phyloP scores from a whole-genome alignment of 164 flowering plant genomes.

The Aristolochia contorta region DNA sequence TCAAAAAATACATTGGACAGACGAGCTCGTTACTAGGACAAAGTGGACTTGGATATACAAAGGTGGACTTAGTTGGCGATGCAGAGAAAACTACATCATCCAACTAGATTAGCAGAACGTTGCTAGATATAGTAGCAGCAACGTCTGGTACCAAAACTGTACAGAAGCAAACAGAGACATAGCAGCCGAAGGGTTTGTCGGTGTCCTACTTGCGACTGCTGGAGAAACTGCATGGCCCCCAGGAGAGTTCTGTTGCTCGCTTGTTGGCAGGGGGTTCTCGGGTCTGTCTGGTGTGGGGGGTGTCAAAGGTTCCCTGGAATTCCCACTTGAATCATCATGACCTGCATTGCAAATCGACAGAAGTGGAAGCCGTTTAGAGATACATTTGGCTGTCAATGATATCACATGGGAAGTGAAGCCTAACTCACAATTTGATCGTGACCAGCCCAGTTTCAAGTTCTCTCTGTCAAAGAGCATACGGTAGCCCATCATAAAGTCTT shows the following conservation, averaged over 20 bases:
- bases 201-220: conserved; percentile 71
- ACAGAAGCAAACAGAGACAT: conserved; percentile 11
- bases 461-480: conserved; percentile 86
- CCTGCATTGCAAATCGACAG: conserved; percentile 48
- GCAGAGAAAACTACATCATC: background rate
- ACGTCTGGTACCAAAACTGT: conserved; percentile 9
- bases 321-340: conserved; percentile 34
- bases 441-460: conserved; percentile 73
- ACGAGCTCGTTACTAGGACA: conserved; percentile 5
- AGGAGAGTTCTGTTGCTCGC: conserved; percentile 55
- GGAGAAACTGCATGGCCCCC: conserved; percentile 58
- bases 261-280: conserved; percentile 63
- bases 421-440: conserved; percentile 73
- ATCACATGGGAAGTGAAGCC: too few relatives aligned
- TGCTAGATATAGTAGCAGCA: conserved; percentile 15
- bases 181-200: conserved; percentile 43
- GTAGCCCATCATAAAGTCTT: conserved; percentile 81
- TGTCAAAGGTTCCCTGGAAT: conserved; percentile 17
- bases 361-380: background rate
- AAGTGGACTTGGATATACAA: background rate
- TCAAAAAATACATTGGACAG: conserved; percentile 10
- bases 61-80: background rate
- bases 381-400: background rate
- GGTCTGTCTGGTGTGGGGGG: conserved; percentile 35
- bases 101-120: background rate